phyloP scores from a whole-genome alignment of 805 yeast species.

The Ogataea degrootiae region DNA sequence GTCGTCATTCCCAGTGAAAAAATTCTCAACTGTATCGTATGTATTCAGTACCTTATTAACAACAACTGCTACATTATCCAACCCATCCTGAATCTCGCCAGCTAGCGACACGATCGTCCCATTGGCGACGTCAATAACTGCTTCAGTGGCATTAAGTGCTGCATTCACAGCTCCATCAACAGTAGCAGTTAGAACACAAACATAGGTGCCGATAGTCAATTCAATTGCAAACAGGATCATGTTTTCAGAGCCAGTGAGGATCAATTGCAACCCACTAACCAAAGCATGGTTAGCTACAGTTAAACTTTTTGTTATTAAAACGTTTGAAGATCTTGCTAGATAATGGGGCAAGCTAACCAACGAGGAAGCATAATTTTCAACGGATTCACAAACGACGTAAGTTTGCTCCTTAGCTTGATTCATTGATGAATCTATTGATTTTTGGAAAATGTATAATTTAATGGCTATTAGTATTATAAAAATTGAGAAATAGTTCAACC shows the following conservation, averaged over 20 bases:
- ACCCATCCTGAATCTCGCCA: constrained; percentile 59
- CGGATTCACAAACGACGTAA: constrained; percentile 39
- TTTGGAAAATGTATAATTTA: constrained; percentile 56
- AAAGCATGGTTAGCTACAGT: constrained; percentile 45
- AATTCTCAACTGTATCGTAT: constrained; percentile 40
- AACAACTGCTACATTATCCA: constrained; percentile 52
- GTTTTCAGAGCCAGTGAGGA: constrained; percentile 54
- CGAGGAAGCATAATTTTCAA: constrained; percentile 35
- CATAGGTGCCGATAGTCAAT: constrained; percentile 78
- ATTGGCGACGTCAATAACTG: constrained; percentile 57
- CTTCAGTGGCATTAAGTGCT: constrained; percentile 69
- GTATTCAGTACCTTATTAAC: constrained; percentile 49
- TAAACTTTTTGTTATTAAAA: constrained; percentile 42
- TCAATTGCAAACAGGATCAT: constrained; percentile 64
- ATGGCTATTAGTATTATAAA: constrained; percentile 49
- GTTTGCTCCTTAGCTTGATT: constrained; percentile 35
- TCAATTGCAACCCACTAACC: constrained; percentile 36
- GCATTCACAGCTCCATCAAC: constrained; percentile 67
- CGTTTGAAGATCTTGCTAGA: constrained; percentile 50
- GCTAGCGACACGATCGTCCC: constrained; percentile 50
- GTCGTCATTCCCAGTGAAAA: constrained; percentile 47
- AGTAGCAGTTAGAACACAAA: constrained; percentile 73
- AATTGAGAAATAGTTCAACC: constrained; percentile 64
- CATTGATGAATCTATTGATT: constrained; percentile 40
- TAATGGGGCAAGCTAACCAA: constrained; percentile 50